A percentile compares a stretch with the other conserved stretches of the same genome.
Evolutionary conservation across 176 grass and related monocot species (phyloP).

Genomic region (Rhipidocladum racemiflorum): DNA sequence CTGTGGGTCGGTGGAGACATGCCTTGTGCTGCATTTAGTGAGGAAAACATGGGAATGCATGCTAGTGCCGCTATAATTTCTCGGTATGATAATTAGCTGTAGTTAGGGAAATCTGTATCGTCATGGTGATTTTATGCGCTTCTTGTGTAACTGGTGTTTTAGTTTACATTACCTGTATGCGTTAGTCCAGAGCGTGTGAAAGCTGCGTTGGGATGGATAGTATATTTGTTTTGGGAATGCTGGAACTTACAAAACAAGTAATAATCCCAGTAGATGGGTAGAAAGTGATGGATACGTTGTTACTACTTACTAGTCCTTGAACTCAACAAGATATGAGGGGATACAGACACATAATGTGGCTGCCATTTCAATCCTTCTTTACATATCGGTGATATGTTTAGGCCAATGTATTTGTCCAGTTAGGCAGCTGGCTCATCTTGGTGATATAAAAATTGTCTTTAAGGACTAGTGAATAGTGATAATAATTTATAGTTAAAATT

Average conservation of each 20-base stretch:
- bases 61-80: background rate
- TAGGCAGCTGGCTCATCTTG: background rate
- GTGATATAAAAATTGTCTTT: background rate
- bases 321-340: background rate
- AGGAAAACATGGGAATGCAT: background rate
- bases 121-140: background rate
- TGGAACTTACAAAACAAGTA: background rate
- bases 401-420: background rate
- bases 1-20: background rate
- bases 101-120: background rate
- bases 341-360: background rate
- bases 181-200: background rate
- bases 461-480: background rate
- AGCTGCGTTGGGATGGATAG: conserved; percentile 14
- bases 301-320: background rate
- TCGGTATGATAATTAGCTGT: background rate
- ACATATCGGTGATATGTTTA: background rate
- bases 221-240: background rate
- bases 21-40: background rate
- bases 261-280: background rate
- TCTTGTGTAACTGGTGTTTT: background rate
- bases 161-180: background rate
- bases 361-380: background rate
- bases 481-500: background rate
- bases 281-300: background rate